Evolutionary conservation across 2,329 filamentous ascomycete species (phyloP).

Genomic region (Trichoderma aggressivum): DNA sequence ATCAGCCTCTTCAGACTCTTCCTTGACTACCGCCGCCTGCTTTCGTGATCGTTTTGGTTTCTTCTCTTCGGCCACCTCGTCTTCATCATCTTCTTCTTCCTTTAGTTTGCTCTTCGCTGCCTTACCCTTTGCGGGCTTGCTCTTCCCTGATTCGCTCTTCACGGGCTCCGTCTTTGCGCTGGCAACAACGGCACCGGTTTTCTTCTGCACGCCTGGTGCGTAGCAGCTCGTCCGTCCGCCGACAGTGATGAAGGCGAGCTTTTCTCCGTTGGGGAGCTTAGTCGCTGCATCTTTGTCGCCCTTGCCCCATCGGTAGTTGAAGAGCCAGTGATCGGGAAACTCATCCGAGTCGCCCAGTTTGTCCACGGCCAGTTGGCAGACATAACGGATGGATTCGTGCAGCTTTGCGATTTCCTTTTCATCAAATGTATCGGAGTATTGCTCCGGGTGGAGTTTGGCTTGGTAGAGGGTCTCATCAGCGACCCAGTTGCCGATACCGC

Average conservation of each 20-base stretch:
- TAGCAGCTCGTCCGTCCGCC: constrained; percentile 89
- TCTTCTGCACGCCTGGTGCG: constrained; percentile 82
- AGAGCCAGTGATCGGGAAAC: constrained; percentile 86
- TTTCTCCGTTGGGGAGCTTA: constrained; percentile 76
- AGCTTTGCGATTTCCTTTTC: constrained; percentile 68
- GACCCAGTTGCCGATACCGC: constrained; percentile 96
- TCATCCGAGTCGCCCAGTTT: constrained; percentile 75
- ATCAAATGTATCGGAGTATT: constrained; percentile 80
- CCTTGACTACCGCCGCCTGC: constrained; percentile 23
- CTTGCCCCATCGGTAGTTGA: constrained; percentile 86
- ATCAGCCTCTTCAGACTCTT: constrained; percentile 28
- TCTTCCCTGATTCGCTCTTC: constrained; percentile 28
- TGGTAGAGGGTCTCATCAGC: constrained; percentile 92
- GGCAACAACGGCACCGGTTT: constrained; percentile 48
- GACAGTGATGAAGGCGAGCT: constrained; percentile 81
- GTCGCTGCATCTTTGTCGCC: constrained; percentile 69
- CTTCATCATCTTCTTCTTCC: constrained; percentile 13
- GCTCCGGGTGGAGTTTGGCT: constrained; percentile 83
- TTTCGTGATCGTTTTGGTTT: constrained; percentile 27
- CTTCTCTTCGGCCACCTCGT: constrained; percentile 12
- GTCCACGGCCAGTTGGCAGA: constrained; percentile 77
- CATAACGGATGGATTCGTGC: constrained; percentile 69
- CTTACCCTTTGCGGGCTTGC: not conserved
- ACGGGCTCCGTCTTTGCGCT: constrained; percentile 44
- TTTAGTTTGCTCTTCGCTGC: constrained; percentile 22